Evolutionary conservation across 768 basidiomycete species (phyloP), one percentile per base, ranked within the genome.

Genomic region (Leucocoprinus leucothites): DNA sequence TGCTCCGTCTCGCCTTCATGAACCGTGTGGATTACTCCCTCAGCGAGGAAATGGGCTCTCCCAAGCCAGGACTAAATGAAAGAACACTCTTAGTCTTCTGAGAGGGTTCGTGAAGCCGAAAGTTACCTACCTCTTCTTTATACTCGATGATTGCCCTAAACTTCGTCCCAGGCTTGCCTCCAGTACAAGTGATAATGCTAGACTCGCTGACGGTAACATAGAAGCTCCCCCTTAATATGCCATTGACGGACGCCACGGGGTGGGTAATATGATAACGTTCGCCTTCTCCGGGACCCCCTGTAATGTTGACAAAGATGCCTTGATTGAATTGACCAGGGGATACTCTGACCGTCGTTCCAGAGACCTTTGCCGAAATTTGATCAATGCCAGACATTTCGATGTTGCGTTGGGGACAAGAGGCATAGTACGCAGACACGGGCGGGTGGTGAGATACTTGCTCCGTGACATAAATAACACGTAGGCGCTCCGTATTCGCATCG

Each of bases 381-480:
- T 99, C 96, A 55, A 94, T 77, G 3, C 94, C 96, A 16, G 71
- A 71, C 66, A 90, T 76, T 59, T 89, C 85, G 40, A 95, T 65
- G 26, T 82, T 81, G 22, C 85, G 82, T 40, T 82, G 73, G 0
- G 94, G 92, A 68, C 91, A 95, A 3, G 73, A 58, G 6, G 89
- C 91, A 59, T 84, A 86, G 65, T 85, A 96, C 0, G 89, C 85
- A 1, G 93, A 96, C 26, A 98, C 83, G 2, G 97, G 97, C 0
- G 97, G 97, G 64, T 99, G 97, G 71, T 99, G 97, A 1, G 91
- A 97, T 45, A 98, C 86, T 70, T 97, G 95, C 68, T 97, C 95
- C 13, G 94, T 96, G 45, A 95, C 71, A 68, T 82, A 96, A 5
- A 84, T 81, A 42, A 95, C 82, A 31, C 92, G 87, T 14, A 84